Evolutionary conservation across 305 asterid species (phyloP).

Genomic region (Fraxinus floribunda): DNA sequence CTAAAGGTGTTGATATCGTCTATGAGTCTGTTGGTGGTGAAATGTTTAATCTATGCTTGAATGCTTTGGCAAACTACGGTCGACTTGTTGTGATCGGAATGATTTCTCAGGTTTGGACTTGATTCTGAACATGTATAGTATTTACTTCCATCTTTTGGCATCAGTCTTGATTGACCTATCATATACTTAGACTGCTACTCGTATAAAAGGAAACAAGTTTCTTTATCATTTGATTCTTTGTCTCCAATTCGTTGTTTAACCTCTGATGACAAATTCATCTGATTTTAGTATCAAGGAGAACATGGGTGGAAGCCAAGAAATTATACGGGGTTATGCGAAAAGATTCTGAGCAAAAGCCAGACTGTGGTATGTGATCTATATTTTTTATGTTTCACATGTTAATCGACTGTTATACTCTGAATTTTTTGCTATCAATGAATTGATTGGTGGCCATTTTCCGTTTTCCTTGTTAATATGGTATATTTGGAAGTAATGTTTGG

Average conservation of each 20-base stretch:
- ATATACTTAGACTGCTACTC: not conserved
- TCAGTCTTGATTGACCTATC: not conserved
- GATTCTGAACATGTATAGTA: not conserved
- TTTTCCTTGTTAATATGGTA: not conserved
- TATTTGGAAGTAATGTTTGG: not conserved
- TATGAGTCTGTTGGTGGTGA: constrained; percentile 97
- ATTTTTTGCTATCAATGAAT: not conserved
- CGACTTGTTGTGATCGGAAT: constrained; percentile 92
- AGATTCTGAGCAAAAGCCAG: constrained; percentile 90
- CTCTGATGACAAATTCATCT: not conserved
- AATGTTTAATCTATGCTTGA: constrained; percentile 83
- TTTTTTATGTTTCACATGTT: not conserved
- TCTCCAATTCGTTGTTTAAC: constrained; percentile 20
- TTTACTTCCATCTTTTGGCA: not conserved
- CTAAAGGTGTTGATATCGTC: constrained; percentile 81
- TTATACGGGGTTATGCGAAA: constrained; percentile 86
- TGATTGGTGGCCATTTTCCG: not conserved
- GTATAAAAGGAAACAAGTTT: not conserved
- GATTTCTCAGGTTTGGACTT: constrained; percentile 82
- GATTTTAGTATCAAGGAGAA: constrained; percentile 90
- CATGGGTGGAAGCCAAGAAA: constrained; percentile 87
- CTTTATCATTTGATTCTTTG: constrained; percentile 9
- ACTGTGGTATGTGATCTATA: constrained; percentile 63
- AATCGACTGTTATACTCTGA: not conserved
- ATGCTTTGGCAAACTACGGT: constrained; percentile 82